Conservation (phyloP, 2,329 filamentous ascomycete genomes). For the Paraphoma chrysanthemicola region DNA sequence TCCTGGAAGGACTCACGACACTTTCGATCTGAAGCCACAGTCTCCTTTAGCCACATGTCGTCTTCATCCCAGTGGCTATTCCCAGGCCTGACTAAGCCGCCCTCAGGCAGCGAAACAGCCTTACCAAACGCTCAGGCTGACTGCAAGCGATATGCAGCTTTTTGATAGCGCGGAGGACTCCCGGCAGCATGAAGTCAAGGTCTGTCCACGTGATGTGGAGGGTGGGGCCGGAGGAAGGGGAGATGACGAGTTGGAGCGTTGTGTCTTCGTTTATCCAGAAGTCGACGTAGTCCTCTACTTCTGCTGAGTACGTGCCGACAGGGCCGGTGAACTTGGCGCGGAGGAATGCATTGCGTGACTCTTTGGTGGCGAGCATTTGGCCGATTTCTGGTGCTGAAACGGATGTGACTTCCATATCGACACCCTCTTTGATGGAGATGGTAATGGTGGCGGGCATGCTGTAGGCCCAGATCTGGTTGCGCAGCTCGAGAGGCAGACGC, state of each 20-base stretch:
- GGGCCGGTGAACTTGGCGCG: conserved; percentile 5
- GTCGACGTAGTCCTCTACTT: conserved; percentile 12
- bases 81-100: conserved; percentile 17
- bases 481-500: not conserved
- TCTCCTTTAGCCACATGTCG: conserved; percentile 11
- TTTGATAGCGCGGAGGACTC: conserved; percentile 10
- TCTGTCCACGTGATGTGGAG: conserved; percentile 21
- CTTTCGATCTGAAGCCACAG: conserved; percentile 14
- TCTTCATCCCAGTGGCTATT: conserved; percentile 15
- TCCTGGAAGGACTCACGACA: conserved; percentile 8
- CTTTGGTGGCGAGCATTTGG: conserved; percentile 10
- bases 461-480: not conserved
- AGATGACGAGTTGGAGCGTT: conserved; percentile 14
- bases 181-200: conserved; percentile 12
- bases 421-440: not conserved
- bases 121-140: conserved; percentile 11
- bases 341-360: conserved; percentile 10
- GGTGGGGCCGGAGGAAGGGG: conserved; percentile 4
- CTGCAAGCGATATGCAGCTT: conserved; percentile 14
- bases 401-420: conserved; percentile 7
- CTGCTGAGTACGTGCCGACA: conserved; percentile 1
- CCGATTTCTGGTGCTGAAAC: conserved; percentile 8
- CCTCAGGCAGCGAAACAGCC: conserved; percentile 20
- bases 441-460: not conserved
- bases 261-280: conserved; percentile 11